A percentile compares a stretch with the other conserved stretches of the same genome.
Evolutionary conservation across 2,329 filamentous ascomycete species (phyloP).

Genomic region (Seiridium cupressi): DNA sequence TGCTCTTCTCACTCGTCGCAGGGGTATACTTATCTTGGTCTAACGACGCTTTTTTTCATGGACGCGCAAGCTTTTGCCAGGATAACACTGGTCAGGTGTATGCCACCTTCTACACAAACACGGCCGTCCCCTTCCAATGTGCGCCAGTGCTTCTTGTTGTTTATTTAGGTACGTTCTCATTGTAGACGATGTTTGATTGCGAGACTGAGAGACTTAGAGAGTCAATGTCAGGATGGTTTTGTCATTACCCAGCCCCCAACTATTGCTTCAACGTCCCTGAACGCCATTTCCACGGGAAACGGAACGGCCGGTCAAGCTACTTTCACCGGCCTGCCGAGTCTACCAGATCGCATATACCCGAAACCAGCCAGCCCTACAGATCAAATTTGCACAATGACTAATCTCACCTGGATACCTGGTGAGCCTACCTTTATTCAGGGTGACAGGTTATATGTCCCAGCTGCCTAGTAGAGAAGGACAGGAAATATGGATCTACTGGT

Average conservation of each 20-base stretch:
- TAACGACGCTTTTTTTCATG: background rate
- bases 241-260: background rate
- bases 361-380: background rate
- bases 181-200: background rate
- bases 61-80: background rate
- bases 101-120: background rate
- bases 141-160: background rate
- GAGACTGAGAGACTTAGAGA: background rate
- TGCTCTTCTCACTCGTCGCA: background rate
- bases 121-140: background rate
- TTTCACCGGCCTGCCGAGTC: background rate
- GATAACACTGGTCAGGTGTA: background rate
- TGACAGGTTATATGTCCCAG: too few relatives aligned
- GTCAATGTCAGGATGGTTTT: background rate
- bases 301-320: background rate
- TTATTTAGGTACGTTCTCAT: background rate
- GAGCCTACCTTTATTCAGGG: background rate
- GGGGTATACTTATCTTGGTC: background rate
- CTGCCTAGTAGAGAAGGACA: too few relatives aligned
- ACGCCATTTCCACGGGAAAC: background rate
- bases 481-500: too few relatives aligned
- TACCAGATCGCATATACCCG: background rate
- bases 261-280: background rate
- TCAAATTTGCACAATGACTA: background rate
- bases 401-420: background rate